Conservation (phyloP, 2,329 filamentous ascomycete genomes). For the Atkinsonella texensis region DNA sequence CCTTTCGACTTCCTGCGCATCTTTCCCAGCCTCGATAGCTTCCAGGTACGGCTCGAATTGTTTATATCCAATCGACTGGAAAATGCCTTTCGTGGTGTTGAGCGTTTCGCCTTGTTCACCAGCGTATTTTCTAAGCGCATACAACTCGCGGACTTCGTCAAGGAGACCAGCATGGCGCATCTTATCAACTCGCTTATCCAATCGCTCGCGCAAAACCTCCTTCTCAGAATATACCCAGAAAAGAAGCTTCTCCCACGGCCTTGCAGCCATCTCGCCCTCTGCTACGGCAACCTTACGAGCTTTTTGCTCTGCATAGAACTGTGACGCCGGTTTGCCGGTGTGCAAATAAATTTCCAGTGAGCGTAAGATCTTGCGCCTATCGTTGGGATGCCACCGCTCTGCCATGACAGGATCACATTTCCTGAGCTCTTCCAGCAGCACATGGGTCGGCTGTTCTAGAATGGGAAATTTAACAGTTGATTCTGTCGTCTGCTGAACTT, state of each 20-base stretch:
- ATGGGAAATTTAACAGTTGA: conserved; percentile 48
- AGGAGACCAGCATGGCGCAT: conserved; percentile 56
- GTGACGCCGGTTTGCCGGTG: conserved; percentile 70
- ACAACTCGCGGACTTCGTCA: conserved; percentile 35
- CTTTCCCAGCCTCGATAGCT: conserved; percentile 24
- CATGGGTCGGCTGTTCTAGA: conserved; percentile 56
- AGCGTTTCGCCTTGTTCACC: conserved; percentile 37
- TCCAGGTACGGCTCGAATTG: conserved; percentile 67
- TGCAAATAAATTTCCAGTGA: conserved; percentile 83
- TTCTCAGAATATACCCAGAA: conserved; percentile 80
- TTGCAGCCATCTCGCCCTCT: conserved; percentile 10
- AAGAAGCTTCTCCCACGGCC: conserved; percentile 48
- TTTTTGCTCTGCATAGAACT: conserved; percentile 73
- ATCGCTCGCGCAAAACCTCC: conserved; percentile 53
- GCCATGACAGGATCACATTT: conserved; percentile 87
- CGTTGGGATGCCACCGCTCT: conserved; percentile 84
- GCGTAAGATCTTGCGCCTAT: conserved; percentile 76
- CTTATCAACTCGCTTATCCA: conserved; percentile 67
- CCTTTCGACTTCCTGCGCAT: conserved; percentile 32
- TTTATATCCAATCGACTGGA: conserved; percentile 94
- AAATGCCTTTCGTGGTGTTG: conserved; percentile 75
- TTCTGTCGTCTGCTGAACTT: conserved; percentile 23
- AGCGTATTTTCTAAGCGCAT: conserved; percentile 25
- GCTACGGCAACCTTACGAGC: conserved; percentile 22
- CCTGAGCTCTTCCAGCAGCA: conserved; percentile 58